Base-by-base conservation (phyloP, 31 red algal genomes). In the Endocladia muricata region DNA sequence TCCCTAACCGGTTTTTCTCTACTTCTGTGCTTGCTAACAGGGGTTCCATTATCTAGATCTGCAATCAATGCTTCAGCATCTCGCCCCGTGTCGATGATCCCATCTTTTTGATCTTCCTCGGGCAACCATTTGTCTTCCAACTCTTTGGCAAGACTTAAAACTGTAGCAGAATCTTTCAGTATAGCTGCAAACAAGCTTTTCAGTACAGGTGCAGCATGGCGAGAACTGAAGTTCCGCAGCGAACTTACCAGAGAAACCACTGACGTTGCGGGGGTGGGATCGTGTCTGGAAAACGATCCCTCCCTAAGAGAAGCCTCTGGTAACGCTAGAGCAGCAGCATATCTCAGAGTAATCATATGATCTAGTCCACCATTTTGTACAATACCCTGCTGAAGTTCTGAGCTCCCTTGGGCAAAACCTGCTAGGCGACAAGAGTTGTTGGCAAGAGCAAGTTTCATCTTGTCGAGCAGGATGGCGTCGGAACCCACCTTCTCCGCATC, bases 381-480 rank as follows among this genome's bases (percentile, higher is more conserved):
- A 13, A 88, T 62, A 9, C 76, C 73, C 31, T 83, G 51, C 43
- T 84, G 83, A 34, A 74, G 76, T 40, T 93, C 90, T 4, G 65
- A 41, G 34, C 72, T 93, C 22, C 61, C 64, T 65, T 83, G 82
- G 21, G 77, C 29, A 21, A 86, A 54, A n/a, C 74, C 90, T 31
- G 71, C 90, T 15, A 93, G 66, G 15, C 81, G 75, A 42, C 54
- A 80, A 9, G 82, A 62, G 37, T 84, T 79, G 42, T 86, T 87
- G 21, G 90, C 90, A 34, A 84, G 59, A 55, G 90, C 76, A 7
- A 93, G 58, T 55, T 82, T 80, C 90, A 87, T 93, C 41, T 82
- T 93, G 82, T 93, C 81, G 13, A 93, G 76, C 8, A 79, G 65
- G 56, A 90, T 44, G 15, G 61, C 40, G 17, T 91, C 78, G 22